Conservation (phyloP, 2,329 filamentous ascomycete genomes). For the Fusarium falciforme region DNA sequence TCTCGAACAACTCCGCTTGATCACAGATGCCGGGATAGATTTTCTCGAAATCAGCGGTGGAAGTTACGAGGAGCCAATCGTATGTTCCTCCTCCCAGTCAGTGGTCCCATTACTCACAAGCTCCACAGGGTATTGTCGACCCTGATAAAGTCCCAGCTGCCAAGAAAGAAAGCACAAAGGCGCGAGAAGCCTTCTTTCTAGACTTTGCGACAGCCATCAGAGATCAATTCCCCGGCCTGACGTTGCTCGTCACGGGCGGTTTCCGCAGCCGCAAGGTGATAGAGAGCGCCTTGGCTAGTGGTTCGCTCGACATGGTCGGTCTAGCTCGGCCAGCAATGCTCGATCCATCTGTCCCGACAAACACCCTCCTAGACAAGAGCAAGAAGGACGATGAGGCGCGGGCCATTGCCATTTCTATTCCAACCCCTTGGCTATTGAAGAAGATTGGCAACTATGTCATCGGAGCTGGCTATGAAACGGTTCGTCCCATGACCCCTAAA, state of each 20-base stretch:
- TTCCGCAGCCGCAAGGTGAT: not conserved
- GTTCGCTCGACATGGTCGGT: not conserved
- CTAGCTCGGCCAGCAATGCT: not conserved
- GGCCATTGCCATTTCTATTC: not conserved
- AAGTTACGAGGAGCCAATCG: not conserved
- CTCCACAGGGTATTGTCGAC: not conserved
- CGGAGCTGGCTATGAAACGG: not conserved
- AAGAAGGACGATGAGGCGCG: not conserved
- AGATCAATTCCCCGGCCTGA: not conserved
- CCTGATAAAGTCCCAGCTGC: not conserved
- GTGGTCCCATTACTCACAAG: not conserved
- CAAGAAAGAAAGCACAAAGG: not conserved
- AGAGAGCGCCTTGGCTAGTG: not conserved
- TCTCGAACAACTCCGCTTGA: not conserved
- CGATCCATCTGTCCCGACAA: not conserved
- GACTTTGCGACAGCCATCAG: not conserved
- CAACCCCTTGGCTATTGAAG: not conserved
- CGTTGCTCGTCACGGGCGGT: not conserved
- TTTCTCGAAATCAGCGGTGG: slow-evolving; percentile 11
- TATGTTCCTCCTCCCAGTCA: not conserved
- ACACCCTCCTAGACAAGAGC: not conserved
- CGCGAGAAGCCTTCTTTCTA: slow-evolving; percentile 3
- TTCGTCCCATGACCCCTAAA: not conserved
- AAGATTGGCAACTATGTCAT: not conserved
- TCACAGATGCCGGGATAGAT: not conserved